A percentile compares a stretch with the other conserved stretches of the same genome.
Evolutionary conservation across 495 filamentous ascomycete genomes (phyloP).

Genomic region (Annulohypoxylon bovei): DNA sequence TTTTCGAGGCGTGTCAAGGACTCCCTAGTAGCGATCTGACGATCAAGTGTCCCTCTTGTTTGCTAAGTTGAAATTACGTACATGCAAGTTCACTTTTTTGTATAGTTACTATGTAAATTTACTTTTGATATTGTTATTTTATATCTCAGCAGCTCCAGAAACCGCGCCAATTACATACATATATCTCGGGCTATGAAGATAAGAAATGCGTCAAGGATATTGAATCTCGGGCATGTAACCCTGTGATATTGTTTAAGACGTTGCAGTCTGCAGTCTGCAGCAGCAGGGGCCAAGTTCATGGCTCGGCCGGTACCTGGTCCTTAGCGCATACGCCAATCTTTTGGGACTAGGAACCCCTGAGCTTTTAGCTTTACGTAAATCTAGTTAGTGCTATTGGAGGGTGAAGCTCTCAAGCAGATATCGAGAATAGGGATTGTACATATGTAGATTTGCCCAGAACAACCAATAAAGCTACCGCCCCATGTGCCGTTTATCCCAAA

Average conservation of each 20-base stretch:
- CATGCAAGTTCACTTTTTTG: not conserved
- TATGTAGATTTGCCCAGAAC: not conserved
- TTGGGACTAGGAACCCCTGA: slow-evolving; percentile 3
- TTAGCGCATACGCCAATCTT: slow-evolving; percentile 9
- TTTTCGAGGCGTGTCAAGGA: not conserved
- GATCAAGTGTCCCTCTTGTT: slow-evolving; percentile 12
- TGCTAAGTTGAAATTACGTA: not conserved
- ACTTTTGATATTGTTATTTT: not conserved
- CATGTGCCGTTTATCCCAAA: slow-evolving; percentile 15
- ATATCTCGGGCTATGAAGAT: not conserved
- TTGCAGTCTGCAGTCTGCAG: not conserved
- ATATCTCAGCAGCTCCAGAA: not conserved
- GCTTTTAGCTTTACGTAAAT: slow-evolving; percentile 21
- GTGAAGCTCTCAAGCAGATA: not conserved
- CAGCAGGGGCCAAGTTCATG: not conserved
- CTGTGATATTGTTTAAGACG: not conserved
- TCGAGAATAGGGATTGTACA: not conserved
- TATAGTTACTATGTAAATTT: too few relatives aligned
- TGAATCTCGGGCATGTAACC: not conserved
- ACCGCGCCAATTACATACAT: not conserved
- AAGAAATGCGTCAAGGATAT: not conserved
- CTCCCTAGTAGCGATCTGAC: slow-evolving; percentile 8
- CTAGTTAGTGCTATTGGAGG: not conserved
- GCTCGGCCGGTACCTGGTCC: slow-evolving; percentile 12
- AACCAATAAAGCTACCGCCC: not conserved